Evolutionary conservation across 225 moss, liverwort and hornwort genomes (phyloP), one percentile per base, ranked within the genome.

Genomic region (Thuidium tamariscinum): DNA sequence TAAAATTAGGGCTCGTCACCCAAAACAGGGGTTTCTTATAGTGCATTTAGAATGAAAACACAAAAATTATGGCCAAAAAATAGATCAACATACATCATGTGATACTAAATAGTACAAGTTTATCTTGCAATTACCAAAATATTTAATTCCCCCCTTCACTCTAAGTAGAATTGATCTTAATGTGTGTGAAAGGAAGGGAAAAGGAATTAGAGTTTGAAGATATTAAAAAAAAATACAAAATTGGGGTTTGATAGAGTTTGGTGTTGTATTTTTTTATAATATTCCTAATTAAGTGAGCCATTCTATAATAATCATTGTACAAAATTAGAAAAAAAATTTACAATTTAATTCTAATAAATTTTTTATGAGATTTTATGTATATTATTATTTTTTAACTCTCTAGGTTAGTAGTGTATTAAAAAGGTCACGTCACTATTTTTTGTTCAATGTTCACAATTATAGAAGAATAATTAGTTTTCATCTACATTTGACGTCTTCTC

Each of bases 121-220:
- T n/a, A n/a, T n/a, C n/a, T n/a, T n/a, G n/a, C n/a, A n/a, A n/a
- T n/a, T n/a, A n/a, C n/a, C n/a, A 14, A 70, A 8, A 70, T 42
- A 42, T 16, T 42, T 42, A 2, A 3, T 27, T 42, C 13, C 12
- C 1, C 0, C 0, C 1, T 0, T 0, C 1, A 2, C n/a, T n/a
- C n/a, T n/a, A 26, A 41, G 26, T 8, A 69, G 2, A 26, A 0
- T 41, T 41, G 41, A 5, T 26, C 1, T 2, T 69, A 41, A 26
- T 15, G 15, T 69, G 1, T 7, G 0, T 41, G 1, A 69, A 69
- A 25, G 13, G 2, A 25, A 13, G 2, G 5, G 7, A 39, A 13
- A 0, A 39, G 0, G 9, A 69, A 1, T 1, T 8, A 8, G 1
- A 41, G 5, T 10, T 15, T 41, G 2, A 41, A 0, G 15, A 69